Base-by-base conservation (phyloP, 2,329 filamentous ascomycete species). In the Didymella sp. region DNA sequence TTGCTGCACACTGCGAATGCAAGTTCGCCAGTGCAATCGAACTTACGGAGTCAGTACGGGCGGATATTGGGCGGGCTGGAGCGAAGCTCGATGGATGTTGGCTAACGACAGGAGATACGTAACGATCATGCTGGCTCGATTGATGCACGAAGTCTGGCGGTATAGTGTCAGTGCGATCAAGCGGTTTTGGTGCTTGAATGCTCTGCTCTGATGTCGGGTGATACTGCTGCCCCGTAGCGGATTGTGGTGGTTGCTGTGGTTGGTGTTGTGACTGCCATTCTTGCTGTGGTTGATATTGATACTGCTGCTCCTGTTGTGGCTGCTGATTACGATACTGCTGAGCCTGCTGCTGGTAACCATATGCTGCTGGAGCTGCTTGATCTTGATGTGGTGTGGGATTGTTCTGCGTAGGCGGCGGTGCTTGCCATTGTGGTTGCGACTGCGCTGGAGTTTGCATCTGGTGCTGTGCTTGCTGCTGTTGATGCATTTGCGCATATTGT, bases 81-180 rank as follows among this genome's bases (percentile, higher is more conserved):
- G 47, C 49, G 28, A 69, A 70, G 40, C 62, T 69, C 44, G 71
- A 63, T 35, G 66, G 72, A 8, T 71, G 62, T 3, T 69, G 64
- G 38, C 67, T 65, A 3, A 64, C 63, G 21, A 75, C 51, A 4
- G 73, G 74, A 44, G 74, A 76, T 21, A 75, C 72, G 15, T 72
- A 67, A 15, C 72, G 69, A 33, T 68, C 72, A 35, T 68, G 65
- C 11, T 70, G 68, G 46, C 65, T 73, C 17, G 66, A 45, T 22
- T 73, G 59, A 43, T 60, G 61, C 35, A 69, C 62, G 37, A 73
- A 69, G 22, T 62, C 61, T 7, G 70, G 65, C 27, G 68, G 57
- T 6, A 62, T 64, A 31, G 67, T 68, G 13, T 64, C 60, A 45
- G 62, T 68, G 11, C 67, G 67, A 49, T 57, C 61, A 24, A 69